Evolutionary conservation across 2,329 filamentous ascomycete species (phyloP), one percentile per base, ranked within the genome.

Genomic region (Calonectria pseudoreteaudii): DNA sequence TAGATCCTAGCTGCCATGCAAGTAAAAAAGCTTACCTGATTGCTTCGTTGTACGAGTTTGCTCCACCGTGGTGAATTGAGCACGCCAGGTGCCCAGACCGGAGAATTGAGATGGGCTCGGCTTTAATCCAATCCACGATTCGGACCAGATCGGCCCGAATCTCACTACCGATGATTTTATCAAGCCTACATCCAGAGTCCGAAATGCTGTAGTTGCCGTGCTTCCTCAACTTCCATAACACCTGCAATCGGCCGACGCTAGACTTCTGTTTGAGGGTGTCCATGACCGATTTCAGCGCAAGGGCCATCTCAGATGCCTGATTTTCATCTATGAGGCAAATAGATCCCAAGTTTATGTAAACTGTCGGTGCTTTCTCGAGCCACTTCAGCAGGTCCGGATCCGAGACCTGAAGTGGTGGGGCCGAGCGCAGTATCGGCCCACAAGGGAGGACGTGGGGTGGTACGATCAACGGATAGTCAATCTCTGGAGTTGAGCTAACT

Each of bases 291-390:
- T 80, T 80, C 3, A 90, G 47, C 0, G 84, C 85, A 0, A 52
- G 60, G 0, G 85, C 85, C 38, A 90, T 83, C 38, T 87, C 84
- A 10, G 80, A 62, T 0, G 85, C 86, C 60, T 86, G 82, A 0
- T 81, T 77, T 4, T 83, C 78, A 0, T 81, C 77, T 5, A 83
- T 77, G 0, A 76, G 77, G 60, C 82, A 79, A 4, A 85, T 81
- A 0, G 87, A 87, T 0, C 89, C 89, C 1, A 90, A 79, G 72
- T 88, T 89, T 41, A 90, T 82, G n/a, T 88, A 83, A 0, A 90
- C 79, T 0, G 87, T 89, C 3, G 86, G 86, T 0, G 81, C 81
- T 3, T 80, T 77, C 0, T 78, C 74, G 4, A 90, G 81, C 89
- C 88, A 90, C 1, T 56, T 53, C 1, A 80, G 78, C 11, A 90